phyloP scores from a whole-genome alignment of 1,284 basidiomycete genomes.

The Papiliotrema fonsecae region DNA sequence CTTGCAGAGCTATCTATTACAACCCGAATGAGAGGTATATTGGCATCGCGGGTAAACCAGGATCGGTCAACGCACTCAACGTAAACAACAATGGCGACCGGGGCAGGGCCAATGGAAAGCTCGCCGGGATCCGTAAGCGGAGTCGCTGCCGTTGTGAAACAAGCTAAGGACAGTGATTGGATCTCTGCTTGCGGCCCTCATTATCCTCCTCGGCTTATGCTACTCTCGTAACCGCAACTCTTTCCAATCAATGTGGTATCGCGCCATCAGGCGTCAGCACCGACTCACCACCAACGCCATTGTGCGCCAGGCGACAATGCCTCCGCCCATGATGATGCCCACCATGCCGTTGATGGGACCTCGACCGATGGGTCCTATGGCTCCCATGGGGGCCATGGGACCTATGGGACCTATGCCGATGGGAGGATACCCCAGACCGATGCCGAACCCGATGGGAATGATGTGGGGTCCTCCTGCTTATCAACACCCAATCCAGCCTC shows the following conservation, averaged over 20 bases:
- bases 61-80: conserved; percentile 28
- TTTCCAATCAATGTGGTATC: conserved; percentile 37
- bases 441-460: conserved; percentile 6
- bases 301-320: conserved; percentile 26
- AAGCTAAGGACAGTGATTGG: conserved; percentile 29
- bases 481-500: conserved; percentile 9
- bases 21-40: conserved; percentile 24
- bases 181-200: conserved; percentile 25
- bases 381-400: conserved; percentile 10
- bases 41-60: conserved; percentile 41
- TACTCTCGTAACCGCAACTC: conserved; percentile 33
- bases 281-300: conserved; percentile 30
- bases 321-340: conserved; percentile 18
- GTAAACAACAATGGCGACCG: conserved; percentile 9
- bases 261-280: conserved; percentile 30
- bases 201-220: conserved; percentile 29
- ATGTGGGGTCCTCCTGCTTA: conserved; percentile 14
- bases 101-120: conserved; percentile 16
- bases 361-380: conserved; percentile 10
- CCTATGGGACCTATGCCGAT: conserved; percentile 10
- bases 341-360: conserved; percentile 10
- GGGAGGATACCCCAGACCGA: conserved; percentile 4
- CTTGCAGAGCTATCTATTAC: conserved; percentile 37
- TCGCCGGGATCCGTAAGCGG: conserved; percentile 34
- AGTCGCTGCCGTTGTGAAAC: neutral